Evolutionary conservation across 441 rosid species (phyloP), one percentile per base, ranked within the genome.

Genomic region (Pelargonium citronellum): DNA sequence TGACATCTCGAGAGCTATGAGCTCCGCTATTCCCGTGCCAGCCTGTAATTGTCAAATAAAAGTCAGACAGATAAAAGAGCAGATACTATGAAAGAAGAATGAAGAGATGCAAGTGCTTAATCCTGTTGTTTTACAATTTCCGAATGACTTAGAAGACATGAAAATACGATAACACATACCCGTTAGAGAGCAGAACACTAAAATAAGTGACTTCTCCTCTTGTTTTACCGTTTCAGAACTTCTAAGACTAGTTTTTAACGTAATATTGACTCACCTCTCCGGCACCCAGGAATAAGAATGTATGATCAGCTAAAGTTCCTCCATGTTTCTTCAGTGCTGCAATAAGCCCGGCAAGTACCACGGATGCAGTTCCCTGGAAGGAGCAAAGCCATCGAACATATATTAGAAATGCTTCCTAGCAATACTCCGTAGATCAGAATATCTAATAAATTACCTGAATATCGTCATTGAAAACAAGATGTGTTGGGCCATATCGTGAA

Each of bases 401-500:
- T 12, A 11, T 47, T 47, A 47, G n/a, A 47, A 47, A 10, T 0
- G 5, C n/a, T 47, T 47, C 15, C 55, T 47, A 47, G 5, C 16
- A 47, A 47, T 1, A 27, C 5, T n/a, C 13, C n/a, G 2, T n/a
- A 47, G 5, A 10, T 47, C 15, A 47, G 55, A 47, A 47, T 47
- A n/a, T 47, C 55, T 16, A 0, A 1, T 1, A 47, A 10, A 47
- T 68, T 81, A 86, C 96, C 88, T 91, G 96, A 69, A 92, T 92
- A 74, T 92, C 97, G 66, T 92, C 97, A 66, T 92, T 92, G 83
- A 90, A 92, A 24, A 92, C 92, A 22, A 90, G 97, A 87, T 92
- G 97, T 67, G 78, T 78, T 16, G 83, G 53, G 61, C 89, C 80
- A 82, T 92, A 90, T 84, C 79, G 90, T 34, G 85, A 68, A 73